Evolutionary conservation across 2,329 filamentous ascomycete genomes (phyloP).

Genomic region (Simplicillium sp.): DNA sequence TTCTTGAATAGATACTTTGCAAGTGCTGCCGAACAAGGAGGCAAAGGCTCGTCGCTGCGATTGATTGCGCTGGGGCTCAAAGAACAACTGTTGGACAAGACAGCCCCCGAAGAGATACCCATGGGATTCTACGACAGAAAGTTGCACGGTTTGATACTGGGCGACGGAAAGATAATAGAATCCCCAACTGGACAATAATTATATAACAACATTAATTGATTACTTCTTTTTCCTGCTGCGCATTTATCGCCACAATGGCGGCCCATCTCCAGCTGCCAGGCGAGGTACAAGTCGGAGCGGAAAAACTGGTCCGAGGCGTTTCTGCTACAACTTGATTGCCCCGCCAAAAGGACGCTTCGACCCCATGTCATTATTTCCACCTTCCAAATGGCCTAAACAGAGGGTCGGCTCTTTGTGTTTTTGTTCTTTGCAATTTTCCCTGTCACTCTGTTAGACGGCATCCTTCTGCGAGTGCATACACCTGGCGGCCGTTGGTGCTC

Average conservation of each 20-base stretch:
- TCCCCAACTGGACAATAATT: conserved; percentile 26
- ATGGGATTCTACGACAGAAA: conserved; percentile 68
- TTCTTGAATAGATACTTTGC: conserved; percentile 69
- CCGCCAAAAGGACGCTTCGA: conserved; percentile 16
- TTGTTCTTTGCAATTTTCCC: conserved; percentile 10
- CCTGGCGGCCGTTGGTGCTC: not conserved
- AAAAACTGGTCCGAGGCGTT: conserved; percentile 17
- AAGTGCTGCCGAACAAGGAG: conserved; percentile 26
- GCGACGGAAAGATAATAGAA: conserved; percentile 51
- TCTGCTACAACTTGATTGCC: conserved; percentile 15
- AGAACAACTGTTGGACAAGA: conserved; percentile 66
- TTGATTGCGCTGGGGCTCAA: conserved; percentile 72
- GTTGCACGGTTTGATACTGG: conserved; percentile 68
- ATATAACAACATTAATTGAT: not conserved
- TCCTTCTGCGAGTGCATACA: not conserved
- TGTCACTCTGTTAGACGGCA: not conserved
- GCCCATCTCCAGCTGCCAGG: not conserved
- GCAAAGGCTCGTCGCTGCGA: conserved; percentile 29
- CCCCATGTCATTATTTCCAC: conserved; percentile 5
- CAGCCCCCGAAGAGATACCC: conserved; percentile 56
- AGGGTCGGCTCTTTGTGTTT: conserved; percentile 17
- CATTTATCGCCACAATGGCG: not conserved
- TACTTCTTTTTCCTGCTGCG: conserved; percentile 3
- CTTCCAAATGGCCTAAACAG: not conserved
- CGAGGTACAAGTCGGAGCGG: conserved; percentile 12